These are phyloP conservation scores for Holtermannia corniformis DNA, from an alignment of 768 basidiomycete genomes.

Conservation along the genomic window DNA sequence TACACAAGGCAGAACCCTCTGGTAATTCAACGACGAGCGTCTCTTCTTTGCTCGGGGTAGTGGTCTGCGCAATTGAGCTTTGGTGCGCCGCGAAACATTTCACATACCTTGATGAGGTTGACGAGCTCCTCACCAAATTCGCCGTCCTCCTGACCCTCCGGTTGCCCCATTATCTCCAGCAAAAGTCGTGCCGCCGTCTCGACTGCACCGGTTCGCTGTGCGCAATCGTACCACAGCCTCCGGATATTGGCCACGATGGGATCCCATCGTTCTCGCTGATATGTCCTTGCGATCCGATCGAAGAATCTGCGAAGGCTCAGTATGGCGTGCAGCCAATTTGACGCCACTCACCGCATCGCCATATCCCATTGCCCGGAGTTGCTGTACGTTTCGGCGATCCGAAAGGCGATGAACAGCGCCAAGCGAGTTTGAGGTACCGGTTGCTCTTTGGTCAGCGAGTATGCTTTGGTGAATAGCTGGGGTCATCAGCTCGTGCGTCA, in stretches of 20 bases:
- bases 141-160: slow-evolving; percentile 23
- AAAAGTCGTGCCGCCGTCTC: slow-evolving; percentile 66
- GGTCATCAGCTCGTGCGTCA: not conserved
- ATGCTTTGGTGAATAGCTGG: slow-evolving; percentile 86
- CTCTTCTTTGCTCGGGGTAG: slow-evolving; percentile 54
- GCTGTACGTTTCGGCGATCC: slow-evolving; percentile 79
- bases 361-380: slow-evolving; percentile 72
- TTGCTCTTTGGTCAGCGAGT: slow-evolving; percentile 82
- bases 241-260: slow-evolving; percentile 65
- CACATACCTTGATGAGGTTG: not conserved
- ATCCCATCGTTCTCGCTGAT: slow-evolving; percentile 75
- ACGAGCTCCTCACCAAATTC: not conserved
- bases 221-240: slow-evolving; percentile 71
- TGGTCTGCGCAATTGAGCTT: slow-evolving; percentile 48
- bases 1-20: slow-evolving; percentile 6
- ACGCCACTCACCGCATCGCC: slow-evolving; percentile 61
- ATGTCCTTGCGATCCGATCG: slow-evolving; percentile 81
- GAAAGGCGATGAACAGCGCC: slow-evolving; percentile 81
- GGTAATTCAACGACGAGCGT: slow-evolving; percentile 54
- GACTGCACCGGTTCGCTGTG: slow-evolving; percentile 64
- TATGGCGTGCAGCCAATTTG: no score
- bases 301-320: slow-evolving; percentile 56
- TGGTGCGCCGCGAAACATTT: not conserved
- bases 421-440: slow-evolving; percentile 60
- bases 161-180: slow-evolving; percentile 64